These are phyloP conservation scores for Colletotrichum musae DNA, from an alignment of 2,329 filamentous ascomycete genomes.

Conservation along the genomic window DNA sequence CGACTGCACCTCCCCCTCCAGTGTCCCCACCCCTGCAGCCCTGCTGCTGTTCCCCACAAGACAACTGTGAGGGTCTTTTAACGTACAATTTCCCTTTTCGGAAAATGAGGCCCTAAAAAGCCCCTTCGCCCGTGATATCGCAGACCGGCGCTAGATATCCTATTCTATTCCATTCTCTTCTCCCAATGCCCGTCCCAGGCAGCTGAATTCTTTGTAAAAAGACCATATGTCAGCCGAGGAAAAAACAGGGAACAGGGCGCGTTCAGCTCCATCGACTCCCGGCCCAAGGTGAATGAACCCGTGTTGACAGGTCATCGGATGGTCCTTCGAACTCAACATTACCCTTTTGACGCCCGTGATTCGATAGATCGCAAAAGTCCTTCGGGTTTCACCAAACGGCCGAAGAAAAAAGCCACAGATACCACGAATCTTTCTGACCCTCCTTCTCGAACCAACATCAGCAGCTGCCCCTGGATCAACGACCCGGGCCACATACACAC, in stretches of 20 bases:
- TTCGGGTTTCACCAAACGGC: not conserved
- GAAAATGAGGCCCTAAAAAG: constrained; percentile 5
- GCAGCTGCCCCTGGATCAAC: not conserved
- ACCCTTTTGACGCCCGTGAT: not conserved
- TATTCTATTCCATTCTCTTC: constrained; percentile 6
- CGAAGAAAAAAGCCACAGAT: not conserved
- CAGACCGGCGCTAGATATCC: too few relatives aligned
- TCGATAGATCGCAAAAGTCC: not conserved
- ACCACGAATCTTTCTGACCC: not conserved
- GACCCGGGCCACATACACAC: not conserved
- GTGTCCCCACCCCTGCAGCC: too few relatives aligned
- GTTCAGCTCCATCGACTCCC: too few relatives aligned
- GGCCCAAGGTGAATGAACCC: too few relatives aligned
- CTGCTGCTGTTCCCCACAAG: too few relatives aligned
- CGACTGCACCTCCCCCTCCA: too few relatives aligned
- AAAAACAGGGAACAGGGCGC: too few relatives aligned
- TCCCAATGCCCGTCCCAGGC: constrained; percentile 3
- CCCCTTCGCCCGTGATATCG: not conserved
- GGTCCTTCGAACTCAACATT: not conserved
- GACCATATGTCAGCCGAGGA: too few relatives aligned
- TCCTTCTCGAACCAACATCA: not conserved
- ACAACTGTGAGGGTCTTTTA: not conserved
- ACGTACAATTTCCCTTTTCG: constrained; percentile 21
- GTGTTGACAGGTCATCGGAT: not conserved
- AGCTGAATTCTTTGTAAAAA: not conserved